Conservation (phyloP, 2,329 filamentous ascomycete species). For the Diaporthe australafricana region DNA sequence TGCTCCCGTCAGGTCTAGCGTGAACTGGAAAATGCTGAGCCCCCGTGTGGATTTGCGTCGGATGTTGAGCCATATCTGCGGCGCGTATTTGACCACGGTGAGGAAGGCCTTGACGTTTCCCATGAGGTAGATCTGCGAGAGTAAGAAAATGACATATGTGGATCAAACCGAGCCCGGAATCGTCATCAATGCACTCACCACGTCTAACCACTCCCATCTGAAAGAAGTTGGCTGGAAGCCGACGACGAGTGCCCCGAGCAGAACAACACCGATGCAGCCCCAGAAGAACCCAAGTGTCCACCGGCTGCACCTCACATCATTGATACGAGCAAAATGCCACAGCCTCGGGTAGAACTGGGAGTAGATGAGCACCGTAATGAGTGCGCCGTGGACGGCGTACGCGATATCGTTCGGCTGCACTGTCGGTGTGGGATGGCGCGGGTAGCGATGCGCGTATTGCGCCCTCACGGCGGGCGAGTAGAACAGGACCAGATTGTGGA, state of each 20-base stretch:
- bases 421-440: slow-evolving; percentile 9
- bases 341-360: slow-evolving; percentile 32
- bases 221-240: neutral
- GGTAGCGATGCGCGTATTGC: slow-evolving; percentile 29
- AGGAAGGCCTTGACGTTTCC: slow-evolving; percentile 34
- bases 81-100: slow-evolving; percentile 34
- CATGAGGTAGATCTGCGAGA: slow-evolving; percentile 31
- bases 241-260: slow-evolving; percentile 23
- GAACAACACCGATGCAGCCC: slow-evolving; percentile 14
- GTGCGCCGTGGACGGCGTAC: slow-evolving; percentile 27
- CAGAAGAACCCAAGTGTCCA: slow-evolving; percentile 28
- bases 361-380: slow-evolving; percentile 29
- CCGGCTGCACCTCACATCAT: neutral
- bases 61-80: slow-evolving; percentile 33
- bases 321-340: slow-evolving; percentile 1
- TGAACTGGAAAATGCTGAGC: slow-evolving; percentile 28
- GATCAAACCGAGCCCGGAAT: neutral
- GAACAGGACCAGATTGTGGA: slow-evolving; percentile 18
- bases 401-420: slow-evolving; percentile 34
- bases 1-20: slow-evolving; percentile 12
- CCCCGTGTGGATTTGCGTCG: slow-evolving; percentile 30
- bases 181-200: slow-evolving; percentile 9
- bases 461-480: slow-evolving; percentile 13
- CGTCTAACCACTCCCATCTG: slow-evolving; percentile 29
- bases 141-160: slow-evolving; percentile 14